phyloP scores from a whole-genome alignment of 805 yeast species.

The Ogataea naganishii region DNA sequence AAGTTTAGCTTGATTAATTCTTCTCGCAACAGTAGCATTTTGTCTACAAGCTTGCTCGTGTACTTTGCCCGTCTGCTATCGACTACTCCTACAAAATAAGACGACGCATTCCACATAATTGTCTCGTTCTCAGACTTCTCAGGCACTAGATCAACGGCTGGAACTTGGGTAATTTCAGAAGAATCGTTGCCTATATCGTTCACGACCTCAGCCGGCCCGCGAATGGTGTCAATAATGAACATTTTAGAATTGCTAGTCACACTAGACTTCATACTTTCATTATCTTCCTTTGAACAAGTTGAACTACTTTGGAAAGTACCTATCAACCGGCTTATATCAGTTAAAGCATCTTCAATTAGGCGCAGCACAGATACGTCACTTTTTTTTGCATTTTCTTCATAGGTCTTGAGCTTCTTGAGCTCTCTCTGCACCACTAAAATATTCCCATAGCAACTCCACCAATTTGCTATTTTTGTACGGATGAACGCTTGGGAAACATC shows the following conservation, averaged over 20 bases:
- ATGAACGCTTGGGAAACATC: conserved; percentile 24
- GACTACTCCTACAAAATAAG: conserved; percentile 20
- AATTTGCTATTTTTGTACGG: conserved; percentile 25
- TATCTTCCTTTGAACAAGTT: too few relatives aligned
- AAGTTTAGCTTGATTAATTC: conserved; percentile 33
- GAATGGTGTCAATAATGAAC: not conserved
- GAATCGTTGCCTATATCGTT: conserved; percentile 4
- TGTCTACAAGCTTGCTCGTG: conserved; percentile 31
- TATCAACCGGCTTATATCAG: conserved; percentile 9
- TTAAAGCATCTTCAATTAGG: conserved; percentile 5
- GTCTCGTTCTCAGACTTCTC: not conserved
- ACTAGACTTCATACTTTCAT: not conserved
- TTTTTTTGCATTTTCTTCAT: conserved; percentile 2
- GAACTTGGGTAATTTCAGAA: conserved; percentile 3
- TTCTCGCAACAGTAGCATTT: conserved; percentile 31
- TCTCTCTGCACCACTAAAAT: conserved; percentile 26
- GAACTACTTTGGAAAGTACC: conserved; percentile 11
- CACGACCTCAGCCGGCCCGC: not conserved
- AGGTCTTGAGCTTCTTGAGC: conserved; percentile 11
- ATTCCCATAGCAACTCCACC: conserved; percentile 40
- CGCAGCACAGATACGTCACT: not conserved
- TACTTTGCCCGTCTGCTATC: conserved; percentile 45
- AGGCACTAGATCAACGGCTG: conserved; percentile 2
- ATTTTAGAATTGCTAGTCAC: not conserved
- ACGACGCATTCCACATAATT: not conserved